Base-by-base conservation (phyloP, 23 red algal genomes). In the Gracilariopsis chorda region DNA sequence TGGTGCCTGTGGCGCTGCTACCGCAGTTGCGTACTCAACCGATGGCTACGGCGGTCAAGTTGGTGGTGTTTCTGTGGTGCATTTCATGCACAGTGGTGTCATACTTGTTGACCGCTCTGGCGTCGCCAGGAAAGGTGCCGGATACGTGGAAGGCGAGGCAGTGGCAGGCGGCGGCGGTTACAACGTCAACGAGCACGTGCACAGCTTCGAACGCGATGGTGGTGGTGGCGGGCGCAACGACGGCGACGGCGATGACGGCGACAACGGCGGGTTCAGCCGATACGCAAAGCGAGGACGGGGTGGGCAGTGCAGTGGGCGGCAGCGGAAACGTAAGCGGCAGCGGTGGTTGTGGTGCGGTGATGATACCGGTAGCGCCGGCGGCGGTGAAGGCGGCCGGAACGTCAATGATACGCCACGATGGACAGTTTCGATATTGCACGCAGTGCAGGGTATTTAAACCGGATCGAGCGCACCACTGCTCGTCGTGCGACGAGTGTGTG, bases 381-480 rank as follows among this genome's bases (percentile, higher is more conserved):
- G 69, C 49, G 21, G 69, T 89, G 41, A 34, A 64, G 10, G 72
- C 67, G 30, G 71, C 85, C 10, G 82, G 82, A 20, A 86, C 82
- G 34, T 58, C 61, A 16, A 86, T 86, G 82, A 27, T 89, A 14
- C 69, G 51, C 40, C 27, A 79, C 12, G 64, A 77, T 27, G 75
- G 77, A 1, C 40, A 45, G 12, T 45, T 57, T 12, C 77, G 91
- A 29, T 94, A 87, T 44, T 94, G 92, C 78, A 62, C 52, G 28
- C 37, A 48, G 16, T 94, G 92, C 41, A 81, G 77, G 34, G 84
- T 87, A 13, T 88, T 94, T 64, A 94, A 94, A 51, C 92, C 92
- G 6, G 80, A 83, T 24, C 84, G 92, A 24, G 67, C 92, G 28
- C 92, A 94, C 56, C 92, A 94, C 71, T 94, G 92, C 80, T 70